Base-by-base conservation (phyloP, 1,284 basidiomycete genomes). In the Naganishia albida region DNA sequence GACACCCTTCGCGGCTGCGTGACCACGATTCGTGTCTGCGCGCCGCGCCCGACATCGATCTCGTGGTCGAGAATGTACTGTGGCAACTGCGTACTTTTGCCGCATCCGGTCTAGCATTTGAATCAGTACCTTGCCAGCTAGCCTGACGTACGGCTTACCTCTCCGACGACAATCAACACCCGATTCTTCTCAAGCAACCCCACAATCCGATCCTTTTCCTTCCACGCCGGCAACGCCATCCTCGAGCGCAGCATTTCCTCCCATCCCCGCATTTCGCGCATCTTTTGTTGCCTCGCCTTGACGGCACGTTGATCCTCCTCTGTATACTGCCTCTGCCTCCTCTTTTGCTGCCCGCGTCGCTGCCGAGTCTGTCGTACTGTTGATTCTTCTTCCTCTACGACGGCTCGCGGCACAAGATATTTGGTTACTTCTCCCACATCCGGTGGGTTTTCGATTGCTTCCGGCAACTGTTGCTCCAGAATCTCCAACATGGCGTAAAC, bases 1-100 rank as follows among this genome's bases (percentile, higher is more conserved):
- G 91, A 90, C 15, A 97, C 85, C 72, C 93, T 85, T 25, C 94
- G 85, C 16, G 93, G 93, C 74, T 97, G 93, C 1, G 94, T 96
- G 15, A 95, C 83, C 50, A 97, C 81, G 60, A 97, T 93, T 25
- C 86, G 89, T 44, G 87, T 86, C 39, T 82, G 81, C 15, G 87
- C 85, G 12, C 91, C 92, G 38, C 80, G 77, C 6, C 83, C 82
- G 0, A 82, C 78, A 8, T 80, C 71, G 66, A 96, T 93, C 52
- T 90, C 84, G 65, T 83, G 86, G 73, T 97, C 93, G 48, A 93
- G 80, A 57, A 93, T 86, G 70, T 92, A 94, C 74, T 95, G 93
- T 16, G 92, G 93, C 18, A 93, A 87, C 87, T 80, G 73, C 23
- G 78, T 79, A 65, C 72, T 72, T 90, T 97, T 97, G 39, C 93